Base-by-base conservation (phyloP, 768 basidiomycete species). In the Termitomyces titanicus region DNA sequence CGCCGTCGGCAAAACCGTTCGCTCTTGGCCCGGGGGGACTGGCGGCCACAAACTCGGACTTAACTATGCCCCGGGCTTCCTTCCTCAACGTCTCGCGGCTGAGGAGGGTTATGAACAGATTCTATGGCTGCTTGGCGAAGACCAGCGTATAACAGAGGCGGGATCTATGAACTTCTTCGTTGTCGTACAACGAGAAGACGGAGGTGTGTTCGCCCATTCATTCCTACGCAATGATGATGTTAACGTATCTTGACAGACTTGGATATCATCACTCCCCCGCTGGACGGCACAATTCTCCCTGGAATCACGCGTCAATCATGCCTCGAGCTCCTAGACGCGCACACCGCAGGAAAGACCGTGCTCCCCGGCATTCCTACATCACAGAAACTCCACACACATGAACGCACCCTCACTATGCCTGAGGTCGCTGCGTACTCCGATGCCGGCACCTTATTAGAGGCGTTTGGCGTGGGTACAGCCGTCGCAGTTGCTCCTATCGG, bases 251-350 rank as follows among this genome's bases (percentile, higher is more conserved):
- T 17, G 34, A 3, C 62, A 88, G 88, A 79, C 27, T 60, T 86
- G 54, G 90, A 94, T 58, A 73, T 95, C 53, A 69, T 92, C 53
- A 97, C 94, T 0, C 90, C 94, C 0, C 83, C 89, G 8, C 72
- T 95, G 57, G 91, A 89, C 64, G 92, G 94, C 31, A 88, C 89
- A 22, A 91, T 96, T 61, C 81, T 96, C 2, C 92, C 93, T 3
- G 92, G 94, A n/a, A 81, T 97, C n/a, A 95, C 92, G 0, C 84
- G 94, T 38, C 83, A 82, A 52, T 91, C 89, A 18, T 81, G 85
- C 38, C 76, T 96, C 37, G 63, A 69, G 11, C 84, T 97, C 51
- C 75, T 81, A 3, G 72, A 80, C 20, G 82, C 79, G 0, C 91
- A 92, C 66, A 75, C 72, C 1, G 68, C 75, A 0, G 79, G 80